These are phyloP conservation scores for Trametes maxima DNA, from an alignment of 768 basidiomycete genomes.

Conservation along the genomic window DNA sequence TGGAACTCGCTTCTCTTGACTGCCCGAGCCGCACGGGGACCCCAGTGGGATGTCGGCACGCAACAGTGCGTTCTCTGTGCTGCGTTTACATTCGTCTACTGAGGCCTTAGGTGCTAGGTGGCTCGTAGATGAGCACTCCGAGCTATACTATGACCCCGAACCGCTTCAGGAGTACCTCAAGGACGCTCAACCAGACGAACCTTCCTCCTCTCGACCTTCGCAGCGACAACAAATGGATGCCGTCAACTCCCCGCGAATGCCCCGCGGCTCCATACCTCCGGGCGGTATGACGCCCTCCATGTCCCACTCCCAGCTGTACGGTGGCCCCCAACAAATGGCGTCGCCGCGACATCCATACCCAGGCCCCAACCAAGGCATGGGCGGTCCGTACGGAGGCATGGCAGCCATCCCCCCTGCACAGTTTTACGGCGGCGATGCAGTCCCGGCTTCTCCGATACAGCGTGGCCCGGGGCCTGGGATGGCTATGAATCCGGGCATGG, in stretches of 20 bases:
- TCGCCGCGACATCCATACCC: conserved; percentile 25
- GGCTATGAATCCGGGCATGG: conserved; percentile 24
- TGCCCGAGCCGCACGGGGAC: conserved; percentile 79
- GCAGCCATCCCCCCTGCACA: conserved; percentile 42
- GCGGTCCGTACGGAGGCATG: conserved; percentile 25
- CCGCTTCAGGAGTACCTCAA: conserved; percentile 43
- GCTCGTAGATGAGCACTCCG: conserved; percentile 71
- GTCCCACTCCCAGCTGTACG: conserved; percentile 17
- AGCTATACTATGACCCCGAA: conserved; percentile 73
- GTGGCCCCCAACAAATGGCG: conserved; percentile 21
- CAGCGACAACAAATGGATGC: conserved; percentile 14
- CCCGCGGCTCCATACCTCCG: conserved; percentile 15
- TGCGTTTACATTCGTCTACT: background rate
- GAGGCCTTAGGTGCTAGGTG: conserved; percentile 49
- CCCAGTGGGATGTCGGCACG: conserved; percentile 87
- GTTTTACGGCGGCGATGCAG: conserved; percentile 39
- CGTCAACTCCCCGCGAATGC: conserved; percentile 23
- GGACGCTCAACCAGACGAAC: conserved; percentile 20
- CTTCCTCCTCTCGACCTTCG: conserved; percentile 7
- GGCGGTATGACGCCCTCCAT: conserved; percentile 16
- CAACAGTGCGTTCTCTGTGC: conserved; percentile 62
- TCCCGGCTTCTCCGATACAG: conserved; percentile 24
- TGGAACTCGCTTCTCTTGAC: conserved; percentile 83
- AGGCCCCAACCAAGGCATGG: conserved; percentile 26
- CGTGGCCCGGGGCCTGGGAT: conserved; percentile 15